phyloP scores from a whole-genome alignment of 768 basidiomycete species.

The Strobilomyces confusus region DNA sequence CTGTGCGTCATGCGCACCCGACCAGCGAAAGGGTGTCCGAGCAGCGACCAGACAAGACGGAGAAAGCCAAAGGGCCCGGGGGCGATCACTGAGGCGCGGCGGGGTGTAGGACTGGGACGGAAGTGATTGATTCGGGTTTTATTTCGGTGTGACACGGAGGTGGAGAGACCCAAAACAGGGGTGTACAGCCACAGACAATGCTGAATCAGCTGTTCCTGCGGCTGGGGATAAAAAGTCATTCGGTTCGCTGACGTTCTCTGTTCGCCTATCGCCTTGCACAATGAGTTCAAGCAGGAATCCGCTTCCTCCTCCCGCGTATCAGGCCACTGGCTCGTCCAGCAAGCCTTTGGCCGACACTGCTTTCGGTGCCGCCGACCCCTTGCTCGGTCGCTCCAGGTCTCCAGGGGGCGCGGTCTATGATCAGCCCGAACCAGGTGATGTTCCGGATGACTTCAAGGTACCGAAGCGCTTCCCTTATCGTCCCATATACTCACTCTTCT shows the following conservation, averaged over 20 bases:
- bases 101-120: not conserved
- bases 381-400: conserved; percentile 49
- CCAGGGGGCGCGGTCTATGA: conserved; percentile 58
- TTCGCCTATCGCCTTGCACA: conserved; percentile 26
- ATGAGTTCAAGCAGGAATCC: conserved; percentile 59
- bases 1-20: conserved; percentile 3
- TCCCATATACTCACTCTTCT: conserved; percentile 3
- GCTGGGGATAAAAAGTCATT: conserved; percentile 8
- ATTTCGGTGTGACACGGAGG: not conserved
- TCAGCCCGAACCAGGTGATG: conserved; percentile 67
- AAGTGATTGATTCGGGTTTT: not conserved
- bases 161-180: conserved; percentile 1
- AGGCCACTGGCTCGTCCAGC: conserved; percentile 37
- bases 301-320: conserved; percentile 58
- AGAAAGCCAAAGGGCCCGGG: conserved; percentile 6
- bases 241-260: conserved; percentile 5
- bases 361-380: conserved; percentile 47
- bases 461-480: conserved; percentile 7
- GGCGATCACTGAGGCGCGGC: not conserved
- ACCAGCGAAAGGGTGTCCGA: conserved; percentile 9
- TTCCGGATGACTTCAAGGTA: conserved; percentile 95
- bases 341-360: conserved; percentile 31
- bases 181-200: conserved; percentile 21
- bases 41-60: conserved; percentile 10
- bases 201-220: conserved; percentile 23